phyloP scores from a whole-genome alignment of 2,329 filamentous ascomycete species.

The Ascochyta clinopodiicola region DNA sequence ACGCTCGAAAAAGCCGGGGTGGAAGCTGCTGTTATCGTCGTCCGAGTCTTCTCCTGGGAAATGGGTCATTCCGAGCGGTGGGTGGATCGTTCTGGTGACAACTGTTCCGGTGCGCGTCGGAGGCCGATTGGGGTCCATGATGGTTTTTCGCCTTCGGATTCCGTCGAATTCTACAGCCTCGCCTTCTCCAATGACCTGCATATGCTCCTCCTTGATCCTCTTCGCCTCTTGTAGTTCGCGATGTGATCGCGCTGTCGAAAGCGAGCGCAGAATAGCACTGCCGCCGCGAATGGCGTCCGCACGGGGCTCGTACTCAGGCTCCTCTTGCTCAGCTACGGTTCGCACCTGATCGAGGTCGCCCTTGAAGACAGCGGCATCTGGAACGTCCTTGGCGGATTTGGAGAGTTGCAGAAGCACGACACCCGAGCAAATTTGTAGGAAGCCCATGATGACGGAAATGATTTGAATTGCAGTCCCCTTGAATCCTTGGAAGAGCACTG shows the following conservation, averaged over 20 bases:
- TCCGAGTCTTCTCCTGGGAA: constrained; percentile 71
- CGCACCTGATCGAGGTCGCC: constrained; percentile 95
- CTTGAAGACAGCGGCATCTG: constrained; percentile 88
- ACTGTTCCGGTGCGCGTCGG: constrained; percentile 46
- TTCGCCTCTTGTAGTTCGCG: constrained; percentile 82
- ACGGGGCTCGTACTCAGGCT: constrained; percentile 95
- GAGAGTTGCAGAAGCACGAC: constrained; percentile 95
- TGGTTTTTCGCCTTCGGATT: constrained; percentile 73
- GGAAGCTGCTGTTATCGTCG: constrained; percentile 46
- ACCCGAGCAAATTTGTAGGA: constrained; percentile 90
- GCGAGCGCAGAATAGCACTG: constrained; percentile 82
- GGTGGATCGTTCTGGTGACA: constrained; percentile 64
- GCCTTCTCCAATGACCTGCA: constrained; percentile 79
- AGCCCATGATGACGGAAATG: constrained; percentile 88
- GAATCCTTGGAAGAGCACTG: constrained; percentile 91
- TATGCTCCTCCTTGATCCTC: constrained; percentile 80
- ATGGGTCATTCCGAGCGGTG: constrained; percentile 85
- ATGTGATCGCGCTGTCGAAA: constrained; percentile 77
- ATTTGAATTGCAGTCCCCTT: constrained; percentile 84
- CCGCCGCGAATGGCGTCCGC: constrained; percentile 94
- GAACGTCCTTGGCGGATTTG: constrained; percentile 96
- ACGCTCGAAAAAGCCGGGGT: constrained; percentile 57
- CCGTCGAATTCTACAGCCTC: constrained; percentile 92
- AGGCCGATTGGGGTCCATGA: constrained; percentile 54
- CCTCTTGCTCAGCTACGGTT: constrained; percentile 92